Conservation (phyloP, 1,284 basidiomycete species). For the Exobasidium cylindrosporum region DNA sequence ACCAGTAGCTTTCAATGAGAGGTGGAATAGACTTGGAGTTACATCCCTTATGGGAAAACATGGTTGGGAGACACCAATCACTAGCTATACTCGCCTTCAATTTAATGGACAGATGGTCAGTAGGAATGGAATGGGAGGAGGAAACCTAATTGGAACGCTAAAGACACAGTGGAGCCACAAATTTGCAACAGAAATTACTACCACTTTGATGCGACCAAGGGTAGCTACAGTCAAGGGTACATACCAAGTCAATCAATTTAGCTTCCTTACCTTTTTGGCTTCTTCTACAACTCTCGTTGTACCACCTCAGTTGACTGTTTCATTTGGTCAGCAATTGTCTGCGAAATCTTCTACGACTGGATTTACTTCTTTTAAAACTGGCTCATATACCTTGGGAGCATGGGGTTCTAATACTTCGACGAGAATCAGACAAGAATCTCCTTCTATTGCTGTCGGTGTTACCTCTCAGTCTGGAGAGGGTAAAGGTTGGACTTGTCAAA, state of each 20-base stretch:
- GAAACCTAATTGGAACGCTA: conserved; percentile 63
- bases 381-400: conserved; percentile 57
- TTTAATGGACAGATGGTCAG: conserved; percentile 56
- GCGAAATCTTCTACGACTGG: conserved; percentile 37
- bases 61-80: conserved; percentile 47
- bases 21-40: conserved; percentile 30
- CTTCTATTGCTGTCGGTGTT: conserved; percentile 39
- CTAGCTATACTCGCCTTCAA: conserved; percentile 23
- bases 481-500: conserved; percentile 44
- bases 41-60: conserved; percentile 49
- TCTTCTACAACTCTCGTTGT: conserved; percentile 36
- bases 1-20: conserved; percentile 25
- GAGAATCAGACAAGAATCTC: conserved; percentile 26
- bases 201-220: conserved; percentile 58
- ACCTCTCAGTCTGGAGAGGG: conserved; percentile 36
- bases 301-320: conserved; percentile 57
- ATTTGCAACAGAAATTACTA: conserved; percentile 55
- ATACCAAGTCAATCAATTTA: conserved; percentile 57
- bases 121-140: conserved; percentile 57
- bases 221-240: conserved; percentile 56
- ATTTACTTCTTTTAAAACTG: conserved; percentile 55
- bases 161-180: conserved; percentile 66
- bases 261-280: conserved; percentile 55
- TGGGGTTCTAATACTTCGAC: conserved; percentile 56
- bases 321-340: conserved; percentile 57